phyloP scores from a whole-genome alignment of 331 rosid genomes.

The Stylosanthes scabra region DNA sequence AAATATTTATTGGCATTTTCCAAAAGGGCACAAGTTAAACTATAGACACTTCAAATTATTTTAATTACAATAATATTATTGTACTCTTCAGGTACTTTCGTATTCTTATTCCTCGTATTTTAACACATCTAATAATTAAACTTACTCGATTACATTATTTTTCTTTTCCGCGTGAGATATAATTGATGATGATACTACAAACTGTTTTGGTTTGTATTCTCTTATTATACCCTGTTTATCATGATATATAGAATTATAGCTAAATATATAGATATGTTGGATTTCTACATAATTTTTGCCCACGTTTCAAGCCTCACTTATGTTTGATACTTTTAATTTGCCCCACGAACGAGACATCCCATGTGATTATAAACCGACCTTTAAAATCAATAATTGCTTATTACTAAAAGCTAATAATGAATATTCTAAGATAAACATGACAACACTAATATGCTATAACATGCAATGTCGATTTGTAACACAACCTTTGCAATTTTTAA shows the following conservation, averaged over 20 bases:
- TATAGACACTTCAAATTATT: too few relatives aligned
- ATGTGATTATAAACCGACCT: conserved; percentile 56
- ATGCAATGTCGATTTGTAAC: conserved; percentile 28
- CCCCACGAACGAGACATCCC: conserved; percentile 58
- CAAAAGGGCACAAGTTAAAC: too few relatives aligned
- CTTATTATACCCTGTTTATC: too few relatives aligned
- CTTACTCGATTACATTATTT: background rate
- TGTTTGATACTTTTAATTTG: conserved; percentile 38
- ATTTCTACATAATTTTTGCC: conserved; percentile 21
- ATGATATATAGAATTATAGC: too few relatives aligned
- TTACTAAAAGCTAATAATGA: conserved; percentile 60
- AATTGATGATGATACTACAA: background rate
- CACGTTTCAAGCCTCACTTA: conserved; percentile 30
- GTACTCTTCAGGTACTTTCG: background rate
- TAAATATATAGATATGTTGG: too few relatives aligned
- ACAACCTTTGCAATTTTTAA: conserved; percentile 22
- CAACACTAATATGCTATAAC: conserved; percentile 43
- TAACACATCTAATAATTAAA: background rate
- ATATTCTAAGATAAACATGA: conserved; percentile 39
- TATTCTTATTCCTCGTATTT: background rate
- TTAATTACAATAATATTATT: background rate
- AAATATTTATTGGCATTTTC: too few relatives aligned
- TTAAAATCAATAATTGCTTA: conserved; percentile 43
- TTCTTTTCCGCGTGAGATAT: conserved; percentile 1
- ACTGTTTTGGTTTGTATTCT: background rate